Conservation (phyloP, 352 stramenopile species). For the Globisporangium radiosum region DNA sequence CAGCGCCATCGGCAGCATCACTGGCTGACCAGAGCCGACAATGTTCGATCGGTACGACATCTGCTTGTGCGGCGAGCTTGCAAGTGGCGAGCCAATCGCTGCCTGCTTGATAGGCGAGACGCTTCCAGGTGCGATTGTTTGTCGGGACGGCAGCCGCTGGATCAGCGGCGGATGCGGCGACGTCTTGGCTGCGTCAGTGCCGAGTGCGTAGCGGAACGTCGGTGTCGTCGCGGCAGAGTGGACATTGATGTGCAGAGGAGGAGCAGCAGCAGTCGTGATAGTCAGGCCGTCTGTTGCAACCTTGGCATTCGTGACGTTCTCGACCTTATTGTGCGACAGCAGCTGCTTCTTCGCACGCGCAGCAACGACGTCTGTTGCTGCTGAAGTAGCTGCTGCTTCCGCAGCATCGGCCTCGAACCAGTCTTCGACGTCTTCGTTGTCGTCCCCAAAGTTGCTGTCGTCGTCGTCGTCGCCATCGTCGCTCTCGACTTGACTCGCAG, state of each 20-base stretch:
- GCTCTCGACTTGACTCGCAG: conserved; percentile 12
- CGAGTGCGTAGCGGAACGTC: conserved; percentile 3
- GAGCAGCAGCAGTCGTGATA: not conserved
- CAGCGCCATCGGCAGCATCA: conserved; percentile 33
- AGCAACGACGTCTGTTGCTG: not conserved
- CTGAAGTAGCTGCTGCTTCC: not conserved
- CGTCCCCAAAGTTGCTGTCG: conserved; percentile 24
- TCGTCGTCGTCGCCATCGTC: conserved; percentile 19
- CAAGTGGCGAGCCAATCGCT: conserved; percentile 10
- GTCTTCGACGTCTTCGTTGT: conserved; percentile 40
- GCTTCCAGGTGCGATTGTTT: conserved; percentile 11
- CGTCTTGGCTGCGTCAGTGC: not conserved
- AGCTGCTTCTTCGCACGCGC: conserved; percentile 6
- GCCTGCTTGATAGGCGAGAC: conserved; percentile 7
- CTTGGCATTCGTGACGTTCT: not conserved
- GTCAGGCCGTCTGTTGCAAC: too few relatives aligned
- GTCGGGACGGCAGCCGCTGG: conserved; percentile 17
- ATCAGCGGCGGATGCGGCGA: conserved; percentile 16
- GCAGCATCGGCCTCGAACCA: conserved; percentile 30
- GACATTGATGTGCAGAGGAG: not conserved
- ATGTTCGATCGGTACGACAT: conserved; percentile 48
- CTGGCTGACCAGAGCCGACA: conserved; percentile 24
- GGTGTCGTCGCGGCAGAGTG: conserved; percentile 4
- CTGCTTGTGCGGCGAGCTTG: conserved; percentile 20
- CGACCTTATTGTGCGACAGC: not conserved